A percentile compares a stretch with the other conserved stretches of the same genome.
Evolutionary conservation across 2,329 filamentous ascomycete genomes (phyloP).

Genomic region (Aspergillus sp.): DNA sequence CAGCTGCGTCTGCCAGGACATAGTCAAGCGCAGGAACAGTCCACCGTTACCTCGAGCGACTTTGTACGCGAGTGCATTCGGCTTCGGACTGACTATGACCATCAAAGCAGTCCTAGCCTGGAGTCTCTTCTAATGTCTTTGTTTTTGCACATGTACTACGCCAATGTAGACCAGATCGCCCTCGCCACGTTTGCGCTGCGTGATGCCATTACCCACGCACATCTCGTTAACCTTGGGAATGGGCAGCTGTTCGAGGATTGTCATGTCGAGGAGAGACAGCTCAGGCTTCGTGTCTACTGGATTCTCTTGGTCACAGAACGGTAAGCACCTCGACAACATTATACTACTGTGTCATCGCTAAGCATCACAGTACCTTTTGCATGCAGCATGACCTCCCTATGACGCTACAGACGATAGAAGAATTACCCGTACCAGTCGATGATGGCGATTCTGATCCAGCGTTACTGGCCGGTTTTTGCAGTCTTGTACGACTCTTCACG

Average conservation of each 20-base stretch:
- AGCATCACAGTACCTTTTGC: conserved; percentile 6
- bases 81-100: not conserved
- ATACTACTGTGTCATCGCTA: not conserved
- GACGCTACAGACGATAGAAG: conserved; percentile 8
- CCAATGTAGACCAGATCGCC: conserved; percentile 7
- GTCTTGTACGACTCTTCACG: conserved; percentile 6
- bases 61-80: conserved; percentile 8
- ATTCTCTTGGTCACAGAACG: conserved; percentile 8
- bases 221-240: conserved; percentile 1
- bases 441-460: conserved; percentile 3
- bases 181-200: conserved; percentile 10
- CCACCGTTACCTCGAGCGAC: not conserved
- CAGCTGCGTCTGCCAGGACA: conserved; percentile 5
- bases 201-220: conserved; percentile 7
- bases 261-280: not conserved
- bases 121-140: conserved; percentile 8
- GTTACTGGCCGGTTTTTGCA: conserved; percentile 3
- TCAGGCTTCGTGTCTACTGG: conserved; percentile 9
- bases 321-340: not conserved
- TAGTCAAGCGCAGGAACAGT: not conserved
- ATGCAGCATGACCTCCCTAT: conserved; percentile 10
- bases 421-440: conserved; percentile 2
- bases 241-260: not conserved
- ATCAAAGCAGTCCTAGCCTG: not conserved
- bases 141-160: conserved; percentile 12